Percentiles rank a stretch among this genome's conserved stretches.
Evolutionary conservation across 2,329 filamentous ascomycete species (phyloP).

Genomic region (Pezicula radicicola): DNA sequence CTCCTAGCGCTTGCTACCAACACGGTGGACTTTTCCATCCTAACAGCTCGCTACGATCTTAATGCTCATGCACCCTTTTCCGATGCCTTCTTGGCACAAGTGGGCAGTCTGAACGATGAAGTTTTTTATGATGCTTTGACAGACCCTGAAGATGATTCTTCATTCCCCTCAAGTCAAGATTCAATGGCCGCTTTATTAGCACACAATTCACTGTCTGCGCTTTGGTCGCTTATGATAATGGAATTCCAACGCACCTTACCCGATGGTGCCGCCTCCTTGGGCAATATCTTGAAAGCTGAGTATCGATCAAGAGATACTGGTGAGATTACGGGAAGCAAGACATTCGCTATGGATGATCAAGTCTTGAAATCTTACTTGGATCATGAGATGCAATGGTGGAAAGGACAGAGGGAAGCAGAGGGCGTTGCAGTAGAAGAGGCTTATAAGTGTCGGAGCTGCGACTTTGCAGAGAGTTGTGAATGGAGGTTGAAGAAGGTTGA

Average conservation of each 20-base stretch:
- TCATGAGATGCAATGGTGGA: constrained; percentile 84
- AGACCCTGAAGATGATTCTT: constrained; percentile 26
- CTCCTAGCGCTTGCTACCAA: constrained; percentile 73
- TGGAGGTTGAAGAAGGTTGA: constrained; percentile 74
- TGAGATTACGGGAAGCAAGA: constrained; percentile 52
- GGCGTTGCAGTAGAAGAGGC: constrained; percentile 83
- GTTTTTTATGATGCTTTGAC: constrained; percentile 49
- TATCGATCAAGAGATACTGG: constrained; percentile 46
- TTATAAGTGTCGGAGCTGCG: constrained; percentile 83
- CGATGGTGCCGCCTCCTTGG: constrained; percentile 51
- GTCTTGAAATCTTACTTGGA: constrained; percentile 64
- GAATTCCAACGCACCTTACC: constrained; percentile 46
- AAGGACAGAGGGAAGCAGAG: constrained; percentile 65
- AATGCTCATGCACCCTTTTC: constrained; percentile 67
- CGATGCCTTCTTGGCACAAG: constrained; percentile 73
- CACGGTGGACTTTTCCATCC: constrained; percentile 62
- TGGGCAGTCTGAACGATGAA: constrained; percentile 66
- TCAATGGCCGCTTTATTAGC: constrained; percentile 40
- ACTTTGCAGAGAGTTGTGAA: constrained; percentile 74
- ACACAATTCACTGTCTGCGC: constrained; percentile 55
- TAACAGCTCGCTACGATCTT: constrained; percentile 72
- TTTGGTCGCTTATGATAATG: constrained; percentile 62
- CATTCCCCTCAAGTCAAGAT: constrained; percentile 21
- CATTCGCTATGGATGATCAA: constrained; percentile 63
- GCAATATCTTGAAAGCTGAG: constrained; percentile 53